Evolutionary conservation across 208 protist genomes (phyloP), one percentile per base, ranked within the genome.

Genomic region (Wallacemonas rigidus): DNA sequence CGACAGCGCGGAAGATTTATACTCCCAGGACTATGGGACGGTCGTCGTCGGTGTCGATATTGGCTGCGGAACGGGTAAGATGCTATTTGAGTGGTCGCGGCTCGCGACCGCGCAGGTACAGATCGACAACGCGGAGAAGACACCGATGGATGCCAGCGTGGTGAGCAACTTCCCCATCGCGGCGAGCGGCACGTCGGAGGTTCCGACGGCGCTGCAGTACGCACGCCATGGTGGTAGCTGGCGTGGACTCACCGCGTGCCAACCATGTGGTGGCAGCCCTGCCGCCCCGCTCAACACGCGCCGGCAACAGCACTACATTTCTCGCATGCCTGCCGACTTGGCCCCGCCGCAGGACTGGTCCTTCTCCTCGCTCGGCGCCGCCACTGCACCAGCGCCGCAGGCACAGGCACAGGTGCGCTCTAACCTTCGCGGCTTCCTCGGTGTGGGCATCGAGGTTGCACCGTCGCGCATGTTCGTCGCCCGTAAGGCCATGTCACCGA

Each of bases 31-130:
- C 15, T 67, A 75, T 40, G 80, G 75, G 4, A 70, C 69, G 1
- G 71, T 81, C 7, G 44, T 86, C 5, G 72, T 90, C 47, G 72
- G 64, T 15, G 70, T 91, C 53, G 88, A 91, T 72, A 67, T 93
- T 12, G 88, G 88, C 53, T 81, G 85, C 72, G 88, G 88, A 17
- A 89, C 80, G 6, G 88, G 88, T n/a, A 89, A 88, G 53, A 51
- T 91, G n/a, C 73, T 93, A 40, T 93, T 89, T 54, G 85, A 93
- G 79, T 93, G 85, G 88, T 76, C 74, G 14, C 73, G 82, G 17
- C 75, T 93, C 38, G 78, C 79, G 6, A 35, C 76, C 43, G 78
- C 67, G 54, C 64, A 77, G 72, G 81, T 69, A 2, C 60, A 6
- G 40, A 44, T 64, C 4, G 63, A 79, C 40, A n/a, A 44, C 38